A percentile compares a stretch with the other conserved stretches of the same genome.
Conservation (phyloP, 192 early-diverging fungal species). For the Backusella psychrophila region DNA sequence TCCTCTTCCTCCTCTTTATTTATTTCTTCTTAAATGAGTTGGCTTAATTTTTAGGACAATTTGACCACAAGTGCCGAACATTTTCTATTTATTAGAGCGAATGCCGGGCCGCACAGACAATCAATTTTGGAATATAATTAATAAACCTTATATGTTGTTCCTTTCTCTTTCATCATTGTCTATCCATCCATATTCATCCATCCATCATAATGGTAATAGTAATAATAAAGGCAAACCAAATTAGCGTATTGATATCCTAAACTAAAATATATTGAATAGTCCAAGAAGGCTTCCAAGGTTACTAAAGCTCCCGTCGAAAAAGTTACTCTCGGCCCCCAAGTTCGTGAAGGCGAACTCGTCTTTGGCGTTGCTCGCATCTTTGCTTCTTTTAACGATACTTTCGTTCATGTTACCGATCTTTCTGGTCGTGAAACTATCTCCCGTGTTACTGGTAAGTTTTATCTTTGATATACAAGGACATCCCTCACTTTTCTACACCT, state of each 20-base stretch:
- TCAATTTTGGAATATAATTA: background rate
- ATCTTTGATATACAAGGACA: constrained; percentile 11
- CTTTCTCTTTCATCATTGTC: background rate
- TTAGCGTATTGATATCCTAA: background rate
- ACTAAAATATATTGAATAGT: constrained; percentile 13
- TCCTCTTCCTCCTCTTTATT: background rate
- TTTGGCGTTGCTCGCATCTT: constrained; percentile 99
- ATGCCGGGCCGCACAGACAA: background rate
- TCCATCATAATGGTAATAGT: background rate
- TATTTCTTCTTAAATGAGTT: background rate
- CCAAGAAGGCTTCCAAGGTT: constrained; percentile 28
- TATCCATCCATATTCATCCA: background rate
- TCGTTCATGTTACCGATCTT: constrained; percentile 99
- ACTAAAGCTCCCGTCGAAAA: constrained; percentile 53
- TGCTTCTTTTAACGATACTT: constrained; percentile 99
- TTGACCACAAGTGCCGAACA: background rate
- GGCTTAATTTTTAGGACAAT: background rate
- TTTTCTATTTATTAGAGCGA: background rate
- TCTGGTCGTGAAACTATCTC: constrained; percentile 99
- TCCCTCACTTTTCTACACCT: background rate
- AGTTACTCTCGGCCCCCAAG: constrained; percentile 95
- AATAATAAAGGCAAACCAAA: background rate
- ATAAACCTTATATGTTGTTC: background rate
- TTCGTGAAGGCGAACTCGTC: constrained; percentile 96
- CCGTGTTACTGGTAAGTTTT: constrained; percentile 90